Base-by-base conservation (phyloP, 164 flowering plant genomes). In the Chimonanthus praecox region DNA sequence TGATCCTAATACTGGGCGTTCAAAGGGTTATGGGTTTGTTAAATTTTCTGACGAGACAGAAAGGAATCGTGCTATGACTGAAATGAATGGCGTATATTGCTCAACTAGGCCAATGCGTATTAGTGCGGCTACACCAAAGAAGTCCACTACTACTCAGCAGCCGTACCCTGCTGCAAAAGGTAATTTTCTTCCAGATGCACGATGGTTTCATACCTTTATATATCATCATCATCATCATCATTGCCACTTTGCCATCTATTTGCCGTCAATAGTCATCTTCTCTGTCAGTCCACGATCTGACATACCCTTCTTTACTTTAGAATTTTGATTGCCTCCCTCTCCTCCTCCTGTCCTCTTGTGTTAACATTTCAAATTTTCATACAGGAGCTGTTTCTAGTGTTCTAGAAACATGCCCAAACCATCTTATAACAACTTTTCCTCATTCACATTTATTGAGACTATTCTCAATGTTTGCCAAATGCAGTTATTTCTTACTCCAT, bases 1-100 rank as follows among this genome's bases (percentile, higher is more conserved):
- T 58, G 99, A 93, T 83, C 92, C 98, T 8, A 89, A 76, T 75
- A 95, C 97, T 47, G 98, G 99, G 6, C 89, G 97, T 10, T 87
- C 97, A 5, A 95, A 93, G 80, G 99, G 99, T 66, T 95, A 95
- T 80, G 98, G 98, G 3, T 95, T 95, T 90, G 98, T 95, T 78
- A 95, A 95, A 75, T 95, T 95, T 84, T 79, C 88, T 58, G 98
- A 95, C 80, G 99, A 95, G 84, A 84, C 46, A 58, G 99, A 95
- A 80, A 87, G 97, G 72, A 93, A 95, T 68, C 89, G 95, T 62
- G 94, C 99, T 11, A 93, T 95, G 99, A 76, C 85, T 10, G 98
- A 93, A 79, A 93, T 95, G 99, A 95, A 95, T 83, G 98, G 98
- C 8, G 84, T 89, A 11, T 93, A 88, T 80, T 93, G 97, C 79